These are phyloP conservation scores for Salix exigua DNA, from an alignment of 345 rosid genomes.

Conservation along the genomic window DNA sequence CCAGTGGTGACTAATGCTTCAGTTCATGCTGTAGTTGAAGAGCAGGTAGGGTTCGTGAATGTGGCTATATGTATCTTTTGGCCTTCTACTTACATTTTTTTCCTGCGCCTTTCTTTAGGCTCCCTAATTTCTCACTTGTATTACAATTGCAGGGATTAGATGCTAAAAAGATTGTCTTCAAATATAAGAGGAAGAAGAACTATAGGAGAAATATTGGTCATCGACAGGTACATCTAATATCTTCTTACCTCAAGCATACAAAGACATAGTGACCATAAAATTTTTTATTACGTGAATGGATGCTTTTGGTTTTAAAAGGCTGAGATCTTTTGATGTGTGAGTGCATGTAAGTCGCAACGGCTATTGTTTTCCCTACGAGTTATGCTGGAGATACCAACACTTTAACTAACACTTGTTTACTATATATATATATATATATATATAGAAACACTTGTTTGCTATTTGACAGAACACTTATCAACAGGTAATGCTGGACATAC, in stretches of 20 bases:
- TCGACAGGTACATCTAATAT: constrained; percentile 57
- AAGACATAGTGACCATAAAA: neutral
- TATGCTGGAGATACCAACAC: neutral
- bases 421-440: no score
- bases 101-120: neutral
- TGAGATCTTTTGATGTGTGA: neutral
- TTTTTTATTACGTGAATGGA: neutral
- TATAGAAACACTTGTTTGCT: neutral
- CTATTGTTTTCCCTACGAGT: neutral
- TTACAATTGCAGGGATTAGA: constrained; percentile 60
- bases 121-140: neutral
- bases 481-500: neutral
- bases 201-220: constrained; percentile 96
- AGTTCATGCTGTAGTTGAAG: constrained; percentile 94
- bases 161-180: constrained; percentile 79
- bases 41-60: constrained; percentile 50
- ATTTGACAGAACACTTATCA: neutral
- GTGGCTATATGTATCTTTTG: neutral
- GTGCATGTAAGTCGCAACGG: neutral
- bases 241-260: neutral
- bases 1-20: constrained; percentile 91
- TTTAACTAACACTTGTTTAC: neutral
- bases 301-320: neutral
- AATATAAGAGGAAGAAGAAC: constrained; percentile 91
- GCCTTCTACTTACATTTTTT: neutral